Conservation (phyloP, 805 yeast genomes). For the Yarrowia sp. region DNA sequence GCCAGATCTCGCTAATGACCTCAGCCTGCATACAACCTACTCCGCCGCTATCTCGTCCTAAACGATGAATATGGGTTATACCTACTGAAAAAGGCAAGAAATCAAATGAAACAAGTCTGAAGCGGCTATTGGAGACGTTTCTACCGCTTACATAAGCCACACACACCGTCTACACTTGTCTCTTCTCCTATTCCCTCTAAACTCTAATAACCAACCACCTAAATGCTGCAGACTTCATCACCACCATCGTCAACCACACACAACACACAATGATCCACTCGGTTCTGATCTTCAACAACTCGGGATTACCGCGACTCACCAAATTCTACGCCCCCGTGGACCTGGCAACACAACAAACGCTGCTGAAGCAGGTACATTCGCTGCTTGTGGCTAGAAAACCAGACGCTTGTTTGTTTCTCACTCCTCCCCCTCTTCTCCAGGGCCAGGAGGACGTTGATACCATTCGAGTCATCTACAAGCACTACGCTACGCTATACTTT, state of each 20-base stretch:
- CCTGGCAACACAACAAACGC: slow-evolving; percentile 76
- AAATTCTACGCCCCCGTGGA: slow-evolving; percentile 94
- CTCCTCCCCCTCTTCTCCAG: slow-evolving; percentile 80
- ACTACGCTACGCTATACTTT: slow-evolving; percentile 94
- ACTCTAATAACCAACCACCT: slow-evolving; percentile 40
- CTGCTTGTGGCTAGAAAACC: slow-evolving; percentile 74
- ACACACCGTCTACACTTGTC: neutral
- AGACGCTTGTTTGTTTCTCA: slow-evolving; percentile 84
- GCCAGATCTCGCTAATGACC: too few species aligned
- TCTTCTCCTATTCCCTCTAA: neutral
- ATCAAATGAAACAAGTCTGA: too few species aligned
- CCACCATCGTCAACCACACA: slow-evolving; percentile 33
- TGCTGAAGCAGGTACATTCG: slow-evolving; percentile 82
- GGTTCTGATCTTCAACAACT: slow-evolving; percentile 83
- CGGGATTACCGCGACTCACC: slow-evolving; percentile 85
- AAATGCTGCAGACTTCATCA: slow-evolving; percentile 38
- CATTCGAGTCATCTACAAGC: slow-evolving; percentile 88
- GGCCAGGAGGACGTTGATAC: slow-evolving; percentile 59
- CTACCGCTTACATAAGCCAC: too few species aligned
- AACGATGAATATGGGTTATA: too few species aligned
- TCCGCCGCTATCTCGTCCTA: too few species aligned
- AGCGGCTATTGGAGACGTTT: too few species aligned
- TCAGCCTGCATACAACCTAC: too few species aligned
- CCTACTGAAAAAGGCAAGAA: too few species aligned
- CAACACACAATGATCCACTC: slow-evolving; percentile 74